Evolutionary conservation across 1,284 basidiomycete genomes (phyloP), one percentile per base, ranked within the genome.

Genomic region (Leccinum pachyderme): DNA sequence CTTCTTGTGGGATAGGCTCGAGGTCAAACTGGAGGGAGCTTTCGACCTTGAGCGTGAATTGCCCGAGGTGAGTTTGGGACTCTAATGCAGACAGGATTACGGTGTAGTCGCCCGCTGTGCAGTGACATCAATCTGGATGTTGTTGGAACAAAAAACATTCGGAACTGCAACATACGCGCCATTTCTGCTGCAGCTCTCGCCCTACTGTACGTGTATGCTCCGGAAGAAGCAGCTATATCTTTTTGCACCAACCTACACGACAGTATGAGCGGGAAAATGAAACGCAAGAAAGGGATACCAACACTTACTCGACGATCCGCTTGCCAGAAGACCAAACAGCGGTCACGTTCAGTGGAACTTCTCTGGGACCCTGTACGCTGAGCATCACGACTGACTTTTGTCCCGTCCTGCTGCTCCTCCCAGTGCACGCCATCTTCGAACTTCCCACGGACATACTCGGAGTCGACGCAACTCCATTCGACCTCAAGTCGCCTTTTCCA

Each of bases 1-100:
- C 94, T 72, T 98, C 95, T 53, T 86, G 84, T 0, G 89, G 87
- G 60, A 98, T 95, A 2, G 86, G 75, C 59, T 83, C 85, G 54
- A 95, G 72, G 43, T 86, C 82, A 51, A 88, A 79, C n/a, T 81
- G 79, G 22, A 74, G 65, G 0, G 84, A 79, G 47, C 86, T 84
- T 51, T 90, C 83, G 3, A 91, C 71, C 22, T 74, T 74, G 24
- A 97, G 70, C 0, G 75, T 76, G 70, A 86, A 96, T 13, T 77
- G 61, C 3, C 90, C 91, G 3, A 77, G 73, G 57, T 87, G 81
- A 6, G 78, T 79, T 44, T 67, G 68, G 1, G 91, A 84, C 59
- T 91, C 87, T 66, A 94, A 97, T 0, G 91, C 79, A 1, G 94
- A 97, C 4, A 91, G 76, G 22, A 95, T 77, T 15, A 97, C 61